phyloP scores from a whole-genome alignment of 805 yeast genomes.

The Sugiyamaella lignohabitans region DNA sequence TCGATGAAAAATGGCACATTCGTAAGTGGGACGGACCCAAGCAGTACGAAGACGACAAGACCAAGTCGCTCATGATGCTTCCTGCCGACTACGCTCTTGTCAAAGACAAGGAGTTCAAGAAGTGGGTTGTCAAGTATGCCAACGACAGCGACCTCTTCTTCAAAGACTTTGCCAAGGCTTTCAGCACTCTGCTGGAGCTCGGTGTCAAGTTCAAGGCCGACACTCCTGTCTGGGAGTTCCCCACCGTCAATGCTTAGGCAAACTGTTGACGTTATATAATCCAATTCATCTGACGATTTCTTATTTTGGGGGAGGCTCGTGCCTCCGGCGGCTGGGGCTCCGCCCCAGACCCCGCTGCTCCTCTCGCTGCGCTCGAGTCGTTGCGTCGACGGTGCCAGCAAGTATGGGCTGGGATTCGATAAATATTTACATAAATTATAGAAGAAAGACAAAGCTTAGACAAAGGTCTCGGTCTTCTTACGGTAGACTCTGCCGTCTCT shows the following conservation, averaged over 20 bases:
- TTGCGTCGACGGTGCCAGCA: neutral
- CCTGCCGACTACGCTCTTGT: constrained; percentile 64
- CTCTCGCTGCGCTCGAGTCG: neutral
- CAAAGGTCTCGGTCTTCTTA: constrained; percentile 27
- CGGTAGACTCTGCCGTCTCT: constrained; percentile 89
- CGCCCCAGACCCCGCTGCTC: neutral
- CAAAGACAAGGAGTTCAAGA: constrained; percentile 50
- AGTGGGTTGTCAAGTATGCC: constrained; percentile 56
- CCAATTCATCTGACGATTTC: no score
- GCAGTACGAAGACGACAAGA: constrained; percentile 52
- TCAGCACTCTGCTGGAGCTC: constrained; percentile 58
- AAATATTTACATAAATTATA: neutral
- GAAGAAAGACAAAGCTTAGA: constrained; percentile 15
- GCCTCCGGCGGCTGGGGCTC: constrained; percentile 1
- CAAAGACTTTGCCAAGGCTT: constrained; percentile 56
- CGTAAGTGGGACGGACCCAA: constrained; percentile 56
- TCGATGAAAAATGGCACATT: constrained; percentile 49
- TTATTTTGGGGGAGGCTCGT: no score
- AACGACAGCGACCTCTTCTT: constrained; percentile 51
- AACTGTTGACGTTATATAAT: no score
- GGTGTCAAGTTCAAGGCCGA: constrained; percentile 56
- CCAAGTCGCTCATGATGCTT: constrained; percentile 67
- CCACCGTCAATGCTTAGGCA: constrained; percentile 17
- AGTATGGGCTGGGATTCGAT: neutral
- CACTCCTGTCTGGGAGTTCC: constrained; percentile 23